phyloP scores from a whole-genome alignment of 75 land plant genomes.

The Adiantum capillusveneris region DNA sequence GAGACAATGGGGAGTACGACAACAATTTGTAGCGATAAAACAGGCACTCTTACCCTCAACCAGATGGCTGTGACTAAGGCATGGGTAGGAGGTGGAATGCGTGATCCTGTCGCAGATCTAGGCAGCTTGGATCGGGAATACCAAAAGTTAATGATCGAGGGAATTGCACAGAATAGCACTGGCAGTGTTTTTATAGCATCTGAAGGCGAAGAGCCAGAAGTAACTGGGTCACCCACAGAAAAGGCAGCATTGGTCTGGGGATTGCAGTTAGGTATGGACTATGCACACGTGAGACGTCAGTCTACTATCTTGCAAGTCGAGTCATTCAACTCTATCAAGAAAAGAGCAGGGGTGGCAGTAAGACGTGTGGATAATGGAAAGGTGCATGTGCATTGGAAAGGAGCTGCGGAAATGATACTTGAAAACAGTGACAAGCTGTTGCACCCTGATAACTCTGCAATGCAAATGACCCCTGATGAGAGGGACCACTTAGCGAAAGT shows the following conservation, averaged over 20 bases:
- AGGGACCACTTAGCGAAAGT: constrained; percentile 17
- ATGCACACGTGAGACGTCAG: constrained; percentile 24
- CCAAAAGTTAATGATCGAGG: constrained; percentile 30
- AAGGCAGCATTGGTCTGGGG: constrained; percentile 75
- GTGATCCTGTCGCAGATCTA: constrained; percentile 11
- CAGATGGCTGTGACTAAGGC: constrained; percentile 43
- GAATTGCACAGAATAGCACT: constrained; percentile 54
- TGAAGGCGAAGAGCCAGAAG: constrained; percentile 25
- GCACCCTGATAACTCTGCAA: constrained; percentile 9
- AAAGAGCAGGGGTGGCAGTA: constrained; percentile 49
- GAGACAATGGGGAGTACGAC: constrained; percentile 96
- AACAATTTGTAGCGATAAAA: constrained; percentile 85
- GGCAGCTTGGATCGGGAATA: constrained; percentile 3
- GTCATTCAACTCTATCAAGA: constrained; percentile 74
- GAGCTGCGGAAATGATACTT: constrained; percentile 75
- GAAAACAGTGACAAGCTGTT: constrained; percentile 34
- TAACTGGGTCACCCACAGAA: constrained; percentile 79
- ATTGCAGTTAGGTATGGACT: constrained; percentile 40
- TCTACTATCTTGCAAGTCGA: constrained; percentile 44
- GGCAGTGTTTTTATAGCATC: constrained; percentile 36
- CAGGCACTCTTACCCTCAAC: constrained; percentile 80
- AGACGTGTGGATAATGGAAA: constrained; percentile 17
- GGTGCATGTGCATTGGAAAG: constrained; percentile 71
- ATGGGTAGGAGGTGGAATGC: constrained; percentile 28
- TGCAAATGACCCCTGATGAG: constrained; percentile 12